These are phyloP conservation scores for Periconia digitata DNA, from an alignment of 2,329 filamentous ascomycete genomes.

Conservation along the genomic window DNA sequence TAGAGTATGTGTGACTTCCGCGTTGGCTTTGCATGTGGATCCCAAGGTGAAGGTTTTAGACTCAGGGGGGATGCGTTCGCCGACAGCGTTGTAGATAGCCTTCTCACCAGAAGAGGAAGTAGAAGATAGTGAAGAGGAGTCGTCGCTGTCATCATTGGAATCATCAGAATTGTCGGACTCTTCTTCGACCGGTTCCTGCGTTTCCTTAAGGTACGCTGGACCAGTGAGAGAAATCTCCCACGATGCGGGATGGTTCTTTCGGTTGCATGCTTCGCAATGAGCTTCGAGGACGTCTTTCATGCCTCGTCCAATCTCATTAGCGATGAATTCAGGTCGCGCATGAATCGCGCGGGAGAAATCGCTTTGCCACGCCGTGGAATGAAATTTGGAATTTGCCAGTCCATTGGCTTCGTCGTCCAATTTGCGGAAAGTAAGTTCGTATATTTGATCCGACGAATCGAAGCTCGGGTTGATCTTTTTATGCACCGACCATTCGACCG, in stretches of 20 bases:
- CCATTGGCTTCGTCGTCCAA: constrained; percentile 71
- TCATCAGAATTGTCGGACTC: constrained; percentile 38
- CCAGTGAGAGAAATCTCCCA: constrained; percentile 66
- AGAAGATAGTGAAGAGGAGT: constrained; percentile 21
- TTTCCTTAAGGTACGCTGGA: constrained; percentile 65
- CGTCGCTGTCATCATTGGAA: constrained; percentile 18
- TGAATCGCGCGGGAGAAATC: constrained; percentile 68
- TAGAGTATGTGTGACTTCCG: constrained; percentile 69
- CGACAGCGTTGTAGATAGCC: constrained; percentile 24
- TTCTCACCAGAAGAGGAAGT: constrained; percentile 28
- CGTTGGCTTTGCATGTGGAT: constrained; percentile 60
- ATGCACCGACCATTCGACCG: constrained; percentile 79
- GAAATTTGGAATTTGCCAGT: constrained; percentile 69
- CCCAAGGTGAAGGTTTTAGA: constrained; percentile 33
- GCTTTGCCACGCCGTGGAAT: constrained; percentile 68
- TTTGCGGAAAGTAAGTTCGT: constrained; percentile 68
- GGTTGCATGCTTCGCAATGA: constrained; percentile 71
- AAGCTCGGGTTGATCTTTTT: constrained; percentile 76
- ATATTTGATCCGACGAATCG: constrained; percentile 63
- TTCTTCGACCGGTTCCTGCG: constrained; percentile 63
- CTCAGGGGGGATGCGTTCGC: constrained; percentile 31
- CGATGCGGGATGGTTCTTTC: constrained; percentile 67
- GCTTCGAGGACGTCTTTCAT: constrained; percentile 18
- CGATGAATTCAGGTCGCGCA: constrained; percentile 61
- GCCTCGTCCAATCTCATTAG: constrained; percentile 30